Evolutionary conservation across 192 early-diverging fungal species (phyloP).

Genomic region (Coemansia guatemalensis): DNA sequence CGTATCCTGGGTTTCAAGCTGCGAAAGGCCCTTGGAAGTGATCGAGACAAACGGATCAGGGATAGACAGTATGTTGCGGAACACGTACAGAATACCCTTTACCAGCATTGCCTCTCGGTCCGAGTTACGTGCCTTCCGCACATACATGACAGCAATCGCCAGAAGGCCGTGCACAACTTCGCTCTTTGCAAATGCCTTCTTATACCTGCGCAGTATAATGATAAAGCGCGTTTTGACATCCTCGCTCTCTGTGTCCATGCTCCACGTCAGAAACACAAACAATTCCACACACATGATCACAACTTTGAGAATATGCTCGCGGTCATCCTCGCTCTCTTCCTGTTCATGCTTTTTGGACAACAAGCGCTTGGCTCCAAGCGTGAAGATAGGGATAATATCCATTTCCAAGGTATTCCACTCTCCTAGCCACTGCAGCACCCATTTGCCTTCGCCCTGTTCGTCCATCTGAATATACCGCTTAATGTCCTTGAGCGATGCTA

Average conservation of each 20-base stretch:
- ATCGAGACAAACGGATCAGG: constrained; percentile 65
- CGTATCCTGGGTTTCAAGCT: constrained; percentile 67
- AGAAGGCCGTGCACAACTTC: constrained; percentile 31
- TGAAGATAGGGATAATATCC: constrained; percentile 79
- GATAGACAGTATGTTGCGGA: constrained; percentile 81
- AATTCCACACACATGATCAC: constrained; percentile 67
- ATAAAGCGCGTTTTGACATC: constrained; percentile 50
- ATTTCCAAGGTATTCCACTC: constrained; percentile 72
- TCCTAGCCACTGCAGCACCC: constrained; percentile 66
- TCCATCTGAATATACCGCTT: constrained; percentile 82
- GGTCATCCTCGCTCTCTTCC: constrained; percentile 22
- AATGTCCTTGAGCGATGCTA: constrained; percentile 83
- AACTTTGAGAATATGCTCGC: constrained; percentile 25
- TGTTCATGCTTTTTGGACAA: neutral
- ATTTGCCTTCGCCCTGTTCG: constrained; percentile 60
- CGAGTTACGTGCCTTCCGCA: constrained; percentile 18
- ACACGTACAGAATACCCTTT: constrained; percentile 65
- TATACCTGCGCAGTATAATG: constrained; percentile 66
- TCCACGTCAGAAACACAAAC: constrained; percentile 89
- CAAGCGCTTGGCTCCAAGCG: constrained; percentile 40
- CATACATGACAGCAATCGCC: constrained; percentile 30
- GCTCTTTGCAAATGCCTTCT: constrained; percentile 61
- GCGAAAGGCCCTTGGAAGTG: constrained; percentile 55
- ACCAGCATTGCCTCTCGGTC: constrained; percentile 43
- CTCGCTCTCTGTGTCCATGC: constrained; percentile 57